Conservation (phyloP, 2,329 filamentous ascomycete species). For the Phoma sp. region DNA sequence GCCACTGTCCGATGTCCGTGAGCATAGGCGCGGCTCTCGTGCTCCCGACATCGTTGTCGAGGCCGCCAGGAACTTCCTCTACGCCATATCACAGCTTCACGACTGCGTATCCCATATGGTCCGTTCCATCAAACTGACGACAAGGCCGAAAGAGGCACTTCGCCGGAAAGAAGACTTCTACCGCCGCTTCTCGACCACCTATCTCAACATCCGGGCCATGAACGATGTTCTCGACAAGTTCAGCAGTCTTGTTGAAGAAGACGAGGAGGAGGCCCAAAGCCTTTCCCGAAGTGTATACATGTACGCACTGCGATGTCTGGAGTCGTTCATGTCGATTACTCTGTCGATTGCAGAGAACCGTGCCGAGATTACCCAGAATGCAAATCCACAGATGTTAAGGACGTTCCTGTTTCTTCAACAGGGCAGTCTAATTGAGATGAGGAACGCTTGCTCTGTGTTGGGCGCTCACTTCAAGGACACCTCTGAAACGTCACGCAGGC, state of each 20-base stretch:
- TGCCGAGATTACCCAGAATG: constrained; percentile 60
- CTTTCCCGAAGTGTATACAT: constrained; percentile 46
- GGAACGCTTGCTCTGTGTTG: constrained; percentile 64
- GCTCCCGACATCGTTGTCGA: constrained; percentile 61
- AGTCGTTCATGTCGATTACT: constrained; percentile 47
- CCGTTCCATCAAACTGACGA: constrained; percentile 45
- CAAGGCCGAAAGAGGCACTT: constrained; percentile 54
- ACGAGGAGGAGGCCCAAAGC: constrained; percentile 55
- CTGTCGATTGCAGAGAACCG: constrained; percentile 48
- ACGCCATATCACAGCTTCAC: constrained; percentile 61
- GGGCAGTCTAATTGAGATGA: constrained; percentile 64
- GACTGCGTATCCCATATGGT: constrained; percentile 48
- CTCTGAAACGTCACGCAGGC: constrained; percentile 28
- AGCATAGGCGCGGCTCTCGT: constrained; percentile 59
- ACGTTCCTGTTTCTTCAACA: constrained; percentile 67
- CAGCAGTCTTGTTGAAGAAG: constrained; percentile 58
- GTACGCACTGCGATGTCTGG: constrained; percentile 45
- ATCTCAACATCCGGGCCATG: constrained; percentile 63
- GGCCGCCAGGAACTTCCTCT: constrained; percentile 63
- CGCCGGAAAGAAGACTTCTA: constrained; percentile 55
- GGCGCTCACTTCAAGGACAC: constrained; percentile 50
- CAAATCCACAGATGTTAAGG: constrained; percentile 65
- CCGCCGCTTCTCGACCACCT: constrained; percentile 64
- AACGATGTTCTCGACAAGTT: constrained; percentile 62
- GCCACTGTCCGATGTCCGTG: constrained; percentile 64